Evolutionary conservation across 73 alveolate species (phyloP).

Genomic region (Paramecium tetraurelia): DNA sequence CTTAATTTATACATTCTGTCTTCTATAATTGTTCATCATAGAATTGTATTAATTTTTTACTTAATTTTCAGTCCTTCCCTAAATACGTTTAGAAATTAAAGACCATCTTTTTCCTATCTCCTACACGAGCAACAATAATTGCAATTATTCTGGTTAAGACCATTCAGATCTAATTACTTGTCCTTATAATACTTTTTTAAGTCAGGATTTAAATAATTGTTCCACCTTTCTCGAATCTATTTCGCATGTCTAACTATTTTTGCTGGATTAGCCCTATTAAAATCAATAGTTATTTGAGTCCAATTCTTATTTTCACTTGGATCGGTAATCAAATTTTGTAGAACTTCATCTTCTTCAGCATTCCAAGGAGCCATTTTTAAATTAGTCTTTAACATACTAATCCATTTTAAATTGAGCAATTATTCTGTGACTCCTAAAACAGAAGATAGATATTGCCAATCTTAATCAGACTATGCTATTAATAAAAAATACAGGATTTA

Average conservation of each 20-base stretch:
- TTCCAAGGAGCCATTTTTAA: conserved; percentile 53
- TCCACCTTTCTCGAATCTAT: conserved; percentile 44
- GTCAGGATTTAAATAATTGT: conserved; percentile 44
- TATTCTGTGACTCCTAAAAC: conserved; percentile 21
- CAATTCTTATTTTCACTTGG: conserved; percentile 38
- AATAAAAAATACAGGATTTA: not conserved
- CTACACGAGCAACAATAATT: not conserved
- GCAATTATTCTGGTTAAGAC: conserved; percentile 2
- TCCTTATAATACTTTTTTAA: not conserved
- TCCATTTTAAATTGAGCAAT: conserved; percentile 30
- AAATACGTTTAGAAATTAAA: not conserved
- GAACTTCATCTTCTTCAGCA: conserved; percentile 16
- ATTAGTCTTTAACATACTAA: conserved; percentile 41
- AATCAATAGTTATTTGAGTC: conserved; percentile 46
- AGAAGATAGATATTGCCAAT: conserved; percentile 3
- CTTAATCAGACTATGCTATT: conserved; percentile 2
- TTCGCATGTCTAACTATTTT: conserved; percentile 46
- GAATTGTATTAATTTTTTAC: conserved; percentile 47
- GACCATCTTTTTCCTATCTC: conserved; percentile 51
- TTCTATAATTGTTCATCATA: conserved; percentile 23
- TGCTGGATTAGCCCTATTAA: conserved; percentile 13
- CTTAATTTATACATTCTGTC: not conserved
- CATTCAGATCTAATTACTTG: conserved; percentile 14
- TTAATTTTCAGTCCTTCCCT: conserved; percentile 34
- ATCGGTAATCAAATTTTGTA: not conserved